Conservation (phyloP, 1,284 basidiomycete genomes). For the Trichosporon sp. region DNA sequence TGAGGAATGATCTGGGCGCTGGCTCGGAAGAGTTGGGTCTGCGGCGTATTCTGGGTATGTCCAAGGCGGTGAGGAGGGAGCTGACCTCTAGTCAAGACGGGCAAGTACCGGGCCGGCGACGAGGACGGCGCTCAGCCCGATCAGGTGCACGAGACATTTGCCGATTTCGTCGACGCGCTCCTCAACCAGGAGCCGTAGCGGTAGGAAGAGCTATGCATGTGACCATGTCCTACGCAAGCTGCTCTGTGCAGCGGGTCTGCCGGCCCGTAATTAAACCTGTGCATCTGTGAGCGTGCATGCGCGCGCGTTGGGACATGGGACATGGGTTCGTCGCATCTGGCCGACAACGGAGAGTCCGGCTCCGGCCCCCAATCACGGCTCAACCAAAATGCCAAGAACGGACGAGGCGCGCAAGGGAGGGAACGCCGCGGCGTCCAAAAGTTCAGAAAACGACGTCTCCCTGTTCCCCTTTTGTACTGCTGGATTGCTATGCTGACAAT, state of each 20-base stretch:
- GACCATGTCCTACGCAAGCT: not conserved
- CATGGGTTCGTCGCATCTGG: not conserved
- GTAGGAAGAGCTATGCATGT: not conserved
- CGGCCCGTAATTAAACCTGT: not conserved
- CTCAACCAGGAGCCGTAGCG: conserved; percentile 19
- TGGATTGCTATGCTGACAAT: not conserved
- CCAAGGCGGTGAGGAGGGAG: not conserved
- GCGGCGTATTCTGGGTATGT: conserved; percentile 66
- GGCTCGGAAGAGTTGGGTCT: conserved; percentile 66
- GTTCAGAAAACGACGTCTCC: not conserved
- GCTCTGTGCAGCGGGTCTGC: not conserved
- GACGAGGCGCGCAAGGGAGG: not conserved
- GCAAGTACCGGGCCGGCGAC: conserved; percentile 44
- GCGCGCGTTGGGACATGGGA: not conserved
- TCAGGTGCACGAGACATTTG: conserved; percentile 63
- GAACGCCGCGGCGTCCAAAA: conserved; percentile 9
- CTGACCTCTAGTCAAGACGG: conserved; percentile 41
- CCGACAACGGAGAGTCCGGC: not conserved
- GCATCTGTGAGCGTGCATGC: not conserved
- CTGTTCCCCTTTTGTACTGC: not conserved
- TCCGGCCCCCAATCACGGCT: conserved; percentile 11
- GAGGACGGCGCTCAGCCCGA: conserved; percentile 55
- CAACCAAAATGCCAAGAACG: conserved; percentile 14
- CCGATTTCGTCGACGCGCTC: conserved; percentile 62
- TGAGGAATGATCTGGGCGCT: conserved; percentile 66